Evolutionary conservation across 2,329 filamentous ascomycete genomes (phyloP), one percentile per base, ranked within the genome.

Genomic region (Podosphaera xanthii): DNA sequence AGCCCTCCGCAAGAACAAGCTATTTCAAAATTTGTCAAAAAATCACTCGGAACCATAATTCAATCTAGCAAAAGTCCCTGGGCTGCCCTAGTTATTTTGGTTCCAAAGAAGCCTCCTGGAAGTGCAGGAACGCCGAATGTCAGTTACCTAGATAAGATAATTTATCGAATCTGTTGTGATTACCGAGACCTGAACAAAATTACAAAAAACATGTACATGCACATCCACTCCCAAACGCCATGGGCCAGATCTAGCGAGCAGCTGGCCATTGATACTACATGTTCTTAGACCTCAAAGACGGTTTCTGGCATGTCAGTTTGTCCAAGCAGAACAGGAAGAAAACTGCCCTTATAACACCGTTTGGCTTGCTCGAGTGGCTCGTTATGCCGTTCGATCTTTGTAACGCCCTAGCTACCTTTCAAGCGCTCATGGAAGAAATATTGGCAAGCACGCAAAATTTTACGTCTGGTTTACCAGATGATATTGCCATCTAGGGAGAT

Each of bases 371-470:
- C 52, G 34, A 58, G 36, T 60, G 34, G 35, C 38, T 49, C 34
- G 58, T 61, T 10, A 22, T 61, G 44, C 58, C 54, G 12, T 61
- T 60, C 36, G 49, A 50, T 3, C 31, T 61, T 7, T 38, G 38
- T 22, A 60, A 60, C 34, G 53, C 40, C 7, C 55, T 49, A 14
- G 50, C 58, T 4, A 60, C 58, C 7, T 61, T 54, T 50, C 54
- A 61, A 54, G 10, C 53, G 4, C 42, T 56, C 42, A 22, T 40
- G 35, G 53, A 56, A 22, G 53, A 56, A 56, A 36, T 56, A 3
- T 36, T 56, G 3, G 50, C 22, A 22, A 22, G 22, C 22, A 22
- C 22, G 22, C 40, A 2, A 8, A 14, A 44, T 8, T 44, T 44
- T 44, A 44, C 40, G 8, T 44, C 40, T 44, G 40, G 40, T 44